A percentile compares a stretch with the other conserved stretches of the same genome.
These are phyloP conservation scores for Xylariales sp. DNA, from an alignment of 2,329 filamentous ascomycete species.

Conservation along the genomic window DNA sequence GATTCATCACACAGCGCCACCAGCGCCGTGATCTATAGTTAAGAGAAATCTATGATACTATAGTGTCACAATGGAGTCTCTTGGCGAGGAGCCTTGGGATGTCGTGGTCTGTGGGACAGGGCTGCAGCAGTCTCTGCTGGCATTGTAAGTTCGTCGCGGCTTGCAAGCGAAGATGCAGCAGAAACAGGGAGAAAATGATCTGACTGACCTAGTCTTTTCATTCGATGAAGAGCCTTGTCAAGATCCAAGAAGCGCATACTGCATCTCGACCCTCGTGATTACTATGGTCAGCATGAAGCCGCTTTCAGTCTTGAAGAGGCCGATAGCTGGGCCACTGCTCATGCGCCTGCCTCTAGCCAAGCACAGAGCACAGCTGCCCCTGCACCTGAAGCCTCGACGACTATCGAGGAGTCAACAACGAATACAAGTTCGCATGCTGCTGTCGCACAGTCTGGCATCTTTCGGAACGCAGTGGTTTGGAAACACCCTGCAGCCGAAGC, in stretches of 20 bases:
- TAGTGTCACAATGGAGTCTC: conserved; percentile 60
- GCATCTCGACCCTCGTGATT: conserved; percentile 82
- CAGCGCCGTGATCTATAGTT: no score
- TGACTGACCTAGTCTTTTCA: conserved; percentile 64
- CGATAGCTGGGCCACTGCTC: conserved; percentile 62
- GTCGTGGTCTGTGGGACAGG: conserved; percentile 76
- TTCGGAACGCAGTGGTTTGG: conserved; percentile 32
- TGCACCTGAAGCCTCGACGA: no score
- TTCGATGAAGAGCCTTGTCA: conserved; percentile 72
- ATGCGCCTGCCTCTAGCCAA: no score
- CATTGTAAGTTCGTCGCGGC: conserved; percentile 57
- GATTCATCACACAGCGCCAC: no score
- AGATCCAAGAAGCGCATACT: conserved; percentile 88
- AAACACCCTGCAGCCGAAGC: conserved; percentile 27
- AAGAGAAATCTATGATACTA: no score
- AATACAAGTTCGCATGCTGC: background rate
- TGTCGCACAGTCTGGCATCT: conserved; percentile 18
- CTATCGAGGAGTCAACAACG: no score
- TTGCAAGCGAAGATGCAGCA: no score
- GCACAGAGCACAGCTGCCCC: no score
- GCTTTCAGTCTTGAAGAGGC: conserved; percentile 80
- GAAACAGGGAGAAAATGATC: conserved; percentile 33
- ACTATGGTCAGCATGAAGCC: conserved; percentile 84
- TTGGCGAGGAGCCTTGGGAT: conserved; percentile 73
- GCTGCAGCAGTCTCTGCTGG: conserved; percentile 73